Evolutionary conservation across 192 early-diverging fungal genomes (phyloP).

Genomic region (Backusella luteola): DNA sequence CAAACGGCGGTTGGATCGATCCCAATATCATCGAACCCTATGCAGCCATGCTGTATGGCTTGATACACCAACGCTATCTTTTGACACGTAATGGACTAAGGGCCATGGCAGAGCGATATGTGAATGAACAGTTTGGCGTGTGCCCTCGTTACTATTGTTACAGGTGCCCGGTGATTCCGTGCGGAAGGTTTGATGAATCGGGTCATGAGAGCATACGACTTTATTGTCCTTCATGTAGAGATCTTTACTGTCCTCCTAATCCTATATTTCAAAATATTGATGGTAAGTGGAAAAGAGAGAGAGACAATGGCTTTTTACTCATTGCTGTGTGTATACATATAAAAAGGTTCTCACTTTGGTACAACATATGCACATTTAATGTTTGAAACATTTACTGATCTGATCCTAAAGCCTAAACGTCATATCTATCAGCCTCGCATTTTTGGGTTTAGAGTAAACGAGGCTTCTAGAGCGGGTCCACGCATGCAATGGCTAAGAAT

Average conservation of each 20-base stretch:
- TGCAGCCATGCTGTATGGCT: slow-evolving; percentile 88
- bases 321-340: neutral
- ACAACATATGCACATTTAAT: slow-evolving; percentile 94
- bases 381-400: slow-evolving; percentile 84
- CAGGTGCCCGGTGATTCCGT: slow-evolving; percentile 60
- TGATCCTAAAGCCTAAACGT: slow-evolving; percentile 58
- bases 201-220: slow-evolving; percentile 72
- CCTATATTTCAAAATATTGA: slow-evolving; percentile 66
- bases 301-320: neutral
- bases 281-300: slow-evolving; percentile 41
- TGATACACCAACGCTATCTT: slow-evolving; percentile 93
- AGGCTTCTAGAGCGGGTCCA: slow-evolving; percentile 72
- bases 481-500: slow-evolving; percentile 91
- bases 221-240: slow-evolving; percentile 76
- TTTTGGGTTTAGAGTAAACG: slow-evolving; percentile 91
- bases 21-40: slow-evolving; percentile 63
- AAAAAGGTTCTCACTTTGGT: slow-evolving; percentile 89
- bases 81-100: slow-evolving; percentile 83
- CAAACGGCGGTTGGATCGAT: neutral
- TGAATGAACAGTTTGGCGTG: slow-evolving; percentile 68
- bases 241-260: slow-evolving; percentile 72
- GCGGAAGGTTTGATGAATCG: slow-evolving; percentile 66
- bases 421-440: slow-evolving; percentile 81
- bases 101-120: slow-evolving; percentile 80
- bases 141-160: slow-evolving; percentile 75